Percentiles rank a stretch among this genome's conserved stretches.
These are phyloP conservation scores for Xylaria palmicola DNA, from an alignment of 495 filamentous ascomycete genomes.

Conservation along the genomic window DNA sequence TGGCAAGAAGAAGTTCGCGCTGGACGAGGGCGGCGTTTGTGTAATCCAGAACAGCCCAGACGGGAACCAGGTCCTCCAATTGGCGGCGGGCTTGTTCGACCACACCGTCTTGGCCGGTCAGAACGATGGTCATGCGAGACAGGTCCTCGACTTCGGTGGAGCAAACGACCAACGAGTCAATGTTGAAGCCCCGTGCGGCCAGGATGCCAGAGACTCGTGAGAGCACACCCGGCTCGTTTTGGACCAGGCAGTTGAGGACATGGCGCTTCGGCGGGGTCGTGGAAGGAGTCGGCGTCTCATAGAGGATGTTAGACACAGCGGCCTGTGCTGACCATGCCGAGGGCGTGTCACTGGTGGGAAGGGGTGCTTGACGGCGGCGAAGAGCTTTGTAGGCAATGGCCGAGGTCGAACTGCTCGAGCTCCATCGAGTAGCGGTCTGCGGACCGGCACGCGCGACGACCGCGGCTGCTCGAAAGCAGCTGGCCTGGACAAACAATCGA, in stretches of 20 bases:
- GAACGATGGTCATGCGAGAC: slow-evolving; percentile 97
- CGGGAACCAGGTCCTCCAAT: slow-evolving; percentile 93
- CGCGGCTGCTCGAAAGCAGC: slow-evolving; percentile 32
- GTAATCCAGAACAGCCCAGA: slow-evolving; percentile 98
- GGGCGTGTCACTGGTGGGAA: slow-evolving; percentile 71
- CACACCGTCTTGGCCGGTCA: slow-evolving; percentile 93
- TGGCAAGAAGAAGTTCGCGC: slow-evolving; percentile 92
- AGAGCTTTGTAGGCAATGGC: slow-evolving; percentile 97
- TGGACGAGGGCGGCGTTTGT: slow-evolving; percentile 91
- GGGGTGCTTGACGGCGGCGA: slow-evolving; percentile 79
- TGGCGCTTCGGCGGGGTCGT: slow-evolving; percentile 85
- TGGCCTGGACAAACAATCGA: slow-evolving; percentile 39
- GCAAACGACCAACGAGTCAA: slow-evolving; percentile 96
- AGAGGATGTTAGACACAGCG: slow-evolving; percentile 96
- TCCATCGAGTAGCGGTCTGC: slow-evolving; percentile 29
- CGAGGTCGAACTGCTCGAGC: slow-evolving; percentile 69
- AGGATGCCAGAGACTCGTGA: slow-evolving; percentile 96
- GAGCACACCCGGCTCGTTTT: slow-evolving; percentile 97
- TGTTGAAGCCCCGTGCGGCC: slow-evolving; percentile 96
- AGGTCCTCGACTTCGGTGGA: slow-evolving; percentile 97
- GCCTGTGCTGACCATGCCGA: slow-evolving; percentile 91
- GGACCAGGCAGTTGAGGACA: slow-evolving; percentile 95
- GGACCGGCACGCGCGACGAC: slow-evolving; percentile 17
- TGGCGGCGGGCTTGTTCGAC: slow-evolving; percentile 96
- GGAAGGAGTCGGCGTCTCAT: slow-evolving; percentile 90